Evolutionary conservation across 305 asterid genomes (phyloP), one percentile per base, ranked within the genome.

Genomic region (Withania somnifera): DNA sequence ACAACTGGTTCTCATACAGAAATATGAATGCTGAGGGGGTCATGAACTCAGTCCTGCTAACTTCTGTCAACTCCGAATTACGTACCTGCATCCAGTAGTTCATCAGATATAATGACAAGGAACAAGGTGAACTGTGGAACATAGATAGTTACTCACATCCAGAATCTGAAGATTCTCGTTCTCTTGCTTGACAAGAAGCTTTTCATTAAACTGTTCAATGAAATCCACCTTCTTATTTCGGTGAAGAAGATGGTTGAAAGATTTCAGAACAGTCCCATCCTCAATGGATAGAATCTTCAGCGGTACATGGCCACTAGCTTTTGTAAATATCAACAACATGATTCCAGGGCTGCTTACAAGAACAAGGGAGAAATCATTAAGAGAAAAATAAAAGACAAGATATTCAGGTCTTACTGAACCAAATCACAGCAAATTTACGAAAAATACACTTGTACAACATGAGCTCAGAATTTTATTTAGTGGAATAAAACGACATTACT

Each of bases 1-100:
- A 95, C 64, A 95, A 87, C 83, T 95, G 99, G 85, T 95, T 95
- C 91, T 94, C 99, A 26, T 95, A 95, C 75, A 95, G 87, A 86
- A 95, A 95, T 88, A 95, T 95, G 85, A 95, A 95, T 60, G 99
- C 99, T 8, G 99, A 95, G 2, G 99, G 99, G 80, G 99, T 95
- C 99, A 92, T 92, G 91, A 95, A 94, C 75, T 95, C 97, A 0
- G 95, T 92, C 83, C 95, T 88, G 91, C 95, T 94, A 83, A 95
- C 99, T 92, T 95, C 99, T 0, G 97, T 95, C 87, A 91, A 84
- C 86, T 92, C 96, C 28, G 91, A 86, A 86, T 91, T 90, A 79
- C 97, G 98, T 14, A 95, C 99, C 99, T 95, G 78, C 83, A 88
- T 11, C 84, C 22, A 68, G 80, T 52, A 79, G 79, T 24, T 66